Evolutionary conservation across 768 basidiomycete genomes (phyloP).

Genomic region (Termitomyces sp.): DNA sequence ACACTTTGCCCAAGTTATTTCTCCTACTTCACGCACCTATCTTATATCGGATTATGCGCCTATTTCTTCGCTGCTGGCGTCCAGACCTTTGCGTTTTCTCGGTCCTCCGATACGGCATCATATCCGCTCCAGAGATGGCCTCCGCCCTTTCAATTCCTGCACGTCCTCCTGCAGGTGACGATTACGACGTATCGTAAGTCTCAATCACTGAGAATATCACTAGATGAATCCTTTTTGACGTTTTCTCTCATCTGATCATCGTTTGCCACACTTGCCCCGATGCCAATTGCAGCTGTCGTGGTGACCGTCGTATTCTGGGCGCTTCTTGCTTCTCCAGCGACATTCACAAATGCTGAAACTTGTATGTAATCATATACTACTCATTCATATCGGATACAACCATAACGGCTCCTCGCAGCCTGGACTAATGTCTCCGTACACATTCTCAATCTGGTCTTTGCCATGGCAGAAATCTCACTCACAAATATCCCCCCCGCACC

Average conservation of each 20-base stretch:
- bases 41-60: constrained; percentile 54
- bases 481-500: constrained; percentile 48
- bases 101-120: neutral
- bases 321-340: constrained; percentile 36
- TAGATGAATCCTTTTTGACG: constrained; percentile 3
- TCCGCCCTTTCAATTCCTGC: constrained; percentile 46
- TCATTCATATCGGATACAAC: too few species aligned
- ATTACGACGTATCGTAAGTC: constrained; percentile 52
- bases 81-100: constrained; percentile 43
- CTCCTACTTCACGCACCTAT: constrained; percentile 47
- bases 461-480: constrained; percentile 50
- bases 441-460: constrained; percentile 51
- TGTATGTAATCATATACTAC: constrained; percentile 24
- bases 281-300: constrained; percentile 42
- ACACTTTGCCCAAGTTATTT: neutral
- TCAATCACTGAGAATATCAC: too few species aligned
- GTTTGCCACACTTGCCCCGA: neutral
- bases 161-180: constrained; percentile 47
- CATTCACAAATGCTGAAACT: constrained; percentile 32
- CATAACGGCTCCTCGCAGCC: constrained; percentile 24
- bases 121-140: constrained; percentile 64
- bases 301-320: constrained; percentile 64
- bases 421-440: constrained; percentile 61
- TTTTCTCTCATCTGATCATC: neutral
- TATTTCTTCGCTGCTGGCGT: constrained; percentile 58